A percentile compares a stretch with the other conserved stretches of the same genome.
Conservation (phyloP, 306 rosid genomes). For the Psophocarpus tetragonolobus region DNA sequence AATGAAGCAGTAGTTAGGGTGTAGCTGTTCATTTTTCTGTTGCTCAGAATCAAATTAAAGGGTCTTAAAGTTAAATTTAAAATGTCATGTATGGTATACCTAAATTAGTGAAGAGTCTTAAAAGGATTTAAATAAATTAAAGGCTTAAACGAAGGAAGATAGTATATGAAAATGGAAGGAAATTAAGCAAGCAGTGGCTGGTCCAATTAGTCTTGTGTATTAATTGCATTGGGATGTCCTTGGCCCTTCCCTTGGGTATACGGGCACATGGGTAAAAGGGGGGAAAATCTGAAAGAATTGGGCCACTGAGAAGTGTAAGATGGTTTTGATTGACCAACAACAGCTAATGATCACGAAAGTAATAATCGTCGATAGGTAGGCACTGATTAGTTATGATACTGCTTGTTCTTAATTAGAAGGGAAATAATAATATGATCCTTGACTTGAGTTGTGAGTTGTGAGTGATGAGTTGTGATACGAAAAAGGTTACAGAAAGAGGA, state of each 20-base stretch:
- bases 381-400: neutral
- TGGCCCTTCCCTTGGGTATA: neutral
- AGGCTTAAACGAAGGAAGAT: neutral
- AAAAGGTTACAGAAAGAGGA: constrained; percentile 29
- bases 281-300: constrained; percentile 6
- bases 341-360: neutral
- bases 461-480: neutral
- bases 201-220: neutral
- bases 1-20: neutral
- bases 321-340: constrained; percentile 35
- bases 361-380: neutral
- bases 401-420: neutral
- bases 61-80: no score
- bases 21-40: neutral
- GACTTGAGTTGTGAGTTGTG: no score
- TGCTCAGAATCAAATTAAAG: neutral
- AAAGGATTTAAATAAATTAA: neutral
- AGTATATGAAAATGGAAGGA: neutral
- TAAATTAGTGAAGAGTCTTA: neutral
- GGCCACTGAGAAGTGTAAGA: constrained; percentile 12
- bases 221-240: neutral
- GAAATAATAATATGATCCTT: neutral
- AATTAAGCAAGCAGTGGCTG: neutral
- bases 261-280: constrained; percentile 2
- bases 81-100: no score